These are phyloP conservation scores for Pascua guehoae DNA, from an alignment of 1,284 basidiomycete genomes.

Conservation along the genomic window DNA sequence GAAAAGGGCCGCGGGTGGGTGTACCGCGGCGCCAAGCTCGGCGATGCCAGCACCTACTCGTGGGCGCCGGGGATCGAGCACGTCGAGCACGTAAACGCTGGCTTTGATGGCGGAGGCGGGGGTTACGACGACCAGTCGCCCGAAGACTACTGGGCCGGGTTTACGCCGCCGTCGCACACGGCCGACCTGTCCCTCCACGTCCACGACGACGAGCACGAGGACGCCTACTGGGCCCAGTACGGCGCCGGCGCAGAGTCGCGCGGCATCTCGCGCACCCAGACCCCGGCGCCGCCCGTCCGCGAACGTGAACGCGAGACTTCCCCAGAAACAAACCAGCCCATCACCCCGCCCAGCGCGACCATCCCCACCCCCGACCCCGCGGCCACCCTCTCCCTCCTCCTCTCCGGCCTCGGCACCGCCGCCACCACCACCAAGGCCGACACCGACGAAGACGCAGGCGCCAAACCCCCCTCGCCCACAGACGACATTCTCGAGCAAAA, in stretches of 20 bases:
- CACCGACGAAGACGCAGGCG: not conserved
- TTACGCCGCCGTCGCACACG: slow-evolving; percentile 14
- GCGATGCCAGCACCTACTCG: not conserved
- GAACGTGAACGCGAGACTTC: no score
- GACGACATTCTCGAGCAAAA: slow-evolving; percentile 17
- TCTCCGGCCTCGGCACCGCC: slow-evolving; percentile 2
- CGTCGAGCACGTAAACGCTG: slow-evolving; percentile 1
- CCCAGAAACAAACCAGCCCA: slow-evolving; percentile 1
- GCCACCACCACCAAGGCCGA: not conserved
- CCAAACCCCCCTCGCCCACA: not conserved
- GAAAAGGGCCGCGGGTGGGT: slow-evolving; percentile 34
- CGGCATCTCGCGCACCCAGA: not conserved
- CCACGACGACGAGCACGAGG: slow-evolving; percentile 24
- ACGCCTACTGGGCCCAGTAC: slow-evolving; percentile 43
- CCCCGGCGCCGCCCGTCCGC: no score
- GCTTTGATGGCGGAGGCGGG: no score
- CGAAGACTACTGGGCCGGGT: slow-evolving; percentile 35
- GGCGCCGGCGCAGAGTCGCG: slow-evolving; percentile 12
- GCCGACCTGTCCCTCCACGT: slow-evolving; percentile 1
- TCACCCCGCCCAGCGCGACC: slow-evolving; percentile 6
- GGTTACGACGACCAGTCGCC: slow-evolving; percentile 8
- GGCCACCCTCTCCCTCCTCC: slow-evolving; percentile 10
- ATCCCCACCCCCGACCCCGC: slow-evolving; percentile 5
- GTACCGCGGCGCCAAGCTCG: slow-evolving; percentile 22
- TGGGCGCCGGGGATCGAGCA: slow-evolving; percentile 9